These are phyloP conservation scores for Botrytis pseudocinerea DNA, from an alignment of 2,329 filamentous ascomycete genomes.

Conservation along the genomic window DNA sequence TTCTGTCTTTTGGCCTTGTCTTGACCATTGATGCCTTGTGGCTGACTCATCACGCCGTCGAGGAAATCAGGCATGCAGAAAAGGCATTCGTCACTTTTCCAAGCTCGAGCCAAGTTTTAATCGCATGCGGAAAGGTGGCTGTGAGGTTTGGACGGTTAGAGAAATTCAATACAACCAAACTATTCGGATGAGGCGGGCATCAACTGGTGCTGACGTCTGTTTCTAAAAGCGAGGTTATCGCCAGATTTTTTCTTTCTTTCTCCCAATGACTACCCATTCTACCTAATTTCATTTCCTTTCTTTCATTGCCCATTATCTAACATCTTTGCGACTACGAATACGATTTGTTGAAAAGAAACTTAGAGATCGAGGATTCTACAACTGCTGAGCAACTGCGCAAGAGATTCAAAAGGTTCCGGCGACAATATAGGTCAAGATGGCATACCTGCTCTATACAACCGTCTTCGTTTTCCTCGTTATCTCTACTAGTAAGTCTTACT, in stretches of 20 bases:
- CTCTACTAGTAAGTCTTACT: conserved; percentile 61
- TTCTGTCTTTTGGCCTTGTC: neutral
- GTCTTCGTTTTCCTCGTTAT: conserved; percentile 69
- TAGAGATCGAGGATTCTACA: neutral
- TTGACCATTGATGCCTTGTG: neutral
- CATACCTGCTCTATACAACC: conserved; percentile 77
- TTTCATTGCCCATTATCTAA: neutral
- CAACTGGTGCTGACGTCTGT: conserved; percentile 9
- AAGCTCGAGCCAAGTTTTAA: neutral
- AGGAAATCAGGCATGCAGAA: neutral
- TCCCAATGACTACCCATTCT: neutral
- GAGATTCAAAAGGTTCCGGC: neutral
- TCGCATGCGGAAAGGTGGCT: conserved; percentile 9
- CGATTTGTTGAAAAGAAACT: neutral
- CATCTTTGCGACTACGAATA: neutral
- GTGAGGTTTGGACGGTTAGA: neutral
- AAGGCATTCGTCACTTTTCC: neutral
- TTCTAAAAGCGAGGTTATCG: conserved; percentile 16
- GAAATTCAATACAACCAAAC: neutral
- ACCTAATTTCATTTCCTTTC: neutral
- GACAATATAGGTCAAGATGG: conserved; percentile 54
- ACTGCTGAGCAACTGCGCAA: neutral
- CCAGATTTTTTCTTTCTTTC: neutral
- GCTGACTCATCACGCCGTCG: neutral
- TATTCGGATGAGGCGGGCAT: conserved; percentile 4